Conservation (phyloP, 768 basidiomycete species). For the Sistotremastrum suecicum region DNA sequence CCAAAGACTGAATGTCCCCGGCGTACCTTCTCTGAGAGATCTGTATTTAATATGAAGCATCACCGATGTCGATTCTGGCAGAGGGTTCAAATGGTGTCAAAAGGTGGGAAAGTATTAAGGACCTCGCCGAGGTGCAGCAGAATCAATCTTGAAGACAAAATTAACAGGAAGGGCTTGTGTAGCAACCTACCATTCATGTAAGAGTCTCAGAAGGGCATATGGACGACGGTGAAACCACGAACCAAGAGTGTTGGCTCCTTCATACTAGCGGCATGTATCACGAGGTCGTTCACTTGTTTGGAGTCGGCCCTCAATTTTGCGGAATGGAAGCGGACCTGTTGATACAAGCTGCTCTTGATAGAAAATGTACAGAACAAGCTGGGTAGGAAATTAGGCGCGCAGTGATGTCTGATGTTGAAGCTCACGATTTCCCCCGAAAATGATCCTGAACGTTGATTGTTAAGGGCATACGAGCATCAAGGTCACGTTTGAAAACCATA, state of each 20-base stretch:
- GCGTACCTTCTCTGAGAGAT: slow-evolving; percentile 66
- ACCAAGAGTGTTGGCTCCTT: slow-evolving; percentile 30
- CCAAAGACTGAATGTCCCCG: neutral
- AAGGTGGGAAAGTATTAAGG: slow-evolving; percentile 6
- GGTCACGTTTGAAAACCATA: too few relatives aligned
- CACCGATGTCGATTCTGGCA: slow-evolving; percentile 46
- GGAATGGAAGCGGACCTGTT: slow-evolving; percentile 26
- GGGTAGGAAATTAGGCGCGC: too few relatives aligned
- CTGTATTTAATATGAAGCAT: slow-evolving; percentile 59
- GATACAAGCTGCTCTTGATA: neutral
- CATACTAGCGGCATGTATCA: slow-evolving; percentile 31
- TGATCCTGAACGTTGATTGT: too few relatives aligned
- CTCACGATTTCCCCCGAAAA: too few relatives aligned
- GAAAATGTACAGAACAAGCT: neutral
- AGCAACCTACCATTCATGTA: slow-evolving; percentile 38
- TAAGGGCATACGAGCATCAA: too few relatives aligned
- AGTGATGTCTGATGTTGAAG: too few relatives aligned
- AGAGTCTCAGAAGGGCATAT: slow-evolving; percentile 2
- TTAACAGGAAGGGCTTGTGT: slow-evolving; percentile 62
- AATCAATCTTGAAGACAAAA: slow-evolving; percentile 71
- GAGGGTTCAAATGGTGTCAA: neutral
- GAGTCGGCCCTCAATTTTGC: neutral
- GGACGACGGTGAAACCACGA: neutral
- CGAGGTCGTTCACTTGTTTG: slow-evolving; percentile 18
- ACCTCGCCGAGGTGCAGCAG: slow-evolving; percentile 43